These are phyloP conservation scores for Cytospora schulzeri DNA, from an alignment of 2,329 filamentous ascomycete genomes.

Conservation along the genomic window DNA sequence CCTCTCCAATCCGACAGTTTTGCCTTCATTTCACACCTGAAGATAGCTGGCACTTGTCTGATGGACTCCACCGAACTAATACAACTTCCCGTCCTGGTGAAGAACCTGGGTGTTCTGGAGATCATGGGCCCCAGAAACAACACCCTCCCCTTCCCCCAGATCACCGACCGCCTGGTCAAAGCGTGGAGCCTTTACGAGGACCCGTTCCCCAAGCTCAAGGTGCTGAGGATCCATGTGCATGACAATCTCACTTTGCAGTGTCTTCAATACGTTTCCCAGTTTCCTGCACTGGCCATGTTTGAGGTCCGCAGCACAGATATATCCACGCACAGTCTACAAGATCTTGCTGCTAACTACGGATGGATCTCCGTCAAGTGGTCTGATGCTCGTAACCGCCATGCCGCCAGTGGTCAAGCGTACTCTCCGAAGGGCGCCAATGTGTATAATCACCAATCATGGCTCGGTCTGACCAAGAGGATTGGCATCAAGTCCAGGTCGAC, in stretches of 20 bases:
- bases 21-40: constrained; percentile 23
- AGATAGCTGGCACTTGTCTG: constrained; percentile 14
- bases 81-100: constrained; percentile 11
- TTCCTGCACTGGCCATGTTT: constrained; percentile 17
- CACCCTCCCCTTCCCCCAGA: constrained; percentile 1
- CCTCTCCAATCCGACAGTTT: constrained; percentile 14
- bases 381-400: neutral
- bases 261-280: constrained; percentile 14
- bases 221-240: constrained; percentile 5
- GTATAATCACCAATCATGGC: neutral
- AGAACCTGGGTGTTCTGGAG: constrained; percentile 24
- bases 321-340: too few relatives aligned
- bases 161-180: constrained; percentile 14
- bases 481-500: neutral
- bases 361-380: constrained; percentile 3
- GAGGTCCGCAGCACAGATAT: neutral
- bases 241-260: constrained; percentile 5
- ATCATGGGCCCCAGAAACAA: constrained; percentile 5
- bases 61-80: constrained; percentile 16
- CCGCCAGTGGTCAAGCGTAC: neutral
- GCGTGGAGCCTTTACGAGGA: constrained; percentile 13
- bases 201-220: constrained; percentile 17
- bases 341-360: neutral
- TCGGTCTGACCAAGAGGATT: neutral
- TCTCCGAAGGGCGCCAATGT: neutral